Evolutionary conservation across 768 basidiomycete species (phyloP).

Genomic region (Dioszegia aurantiaca): DNA sequence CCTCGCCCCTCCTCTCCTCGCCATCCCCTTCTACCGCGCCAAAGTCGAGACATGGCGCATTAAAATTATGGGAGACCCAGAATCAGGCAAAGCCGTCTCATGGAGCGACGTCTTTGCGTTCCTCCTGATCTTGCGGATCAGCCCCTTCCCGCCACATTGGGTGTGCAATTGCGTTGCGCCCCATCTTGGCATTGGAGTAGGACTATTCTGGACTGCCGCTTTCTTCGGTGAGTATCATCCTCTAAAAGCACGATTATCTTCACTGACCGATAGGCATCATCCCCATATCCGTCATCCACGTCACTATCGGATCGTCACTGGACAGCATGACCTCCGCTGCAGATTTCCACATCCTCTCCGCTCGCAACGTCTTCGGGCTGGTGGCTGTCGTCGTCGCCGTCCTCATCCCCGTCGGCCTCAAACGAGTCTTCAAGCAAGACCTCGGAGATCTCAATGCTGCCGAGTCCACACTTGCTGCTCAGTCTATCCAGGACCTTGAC

Average conservation of each 20-base stretch:
- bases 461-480: constrained; percentile 26
- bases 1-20: constrained; percentile 85
- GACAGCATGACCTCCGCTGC: constrained; percentile 92
- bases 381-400: constrained; percentile 83
- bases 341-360: constrained; percentile 90
- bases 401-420: constrained; percentile 85
- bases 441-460: constrained; percentile 52
- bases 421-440: constrained; percentile 74
- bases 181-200: constrained; percentile 79
- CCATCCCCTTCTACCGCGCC: constrained; percentile 78
- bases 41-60: constrained; percentile 75
- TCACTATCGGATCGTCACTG: constrained; percentile 82
- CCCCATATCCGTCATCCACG: constrained; percentile 89
- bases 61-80: constrained; percentile 73
- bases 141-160: constrained; percentile 89
- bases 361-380: constrained; percentile 82
- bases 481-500: constrained; percentile 11
- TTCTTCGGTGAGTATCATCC: constrained; percentile 60
- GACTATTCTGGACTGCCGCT: constrained; percentile 85
- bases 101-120: constrained; percentile 69
- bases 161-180: constrained; percentile 89
- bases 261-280: constrained; percentile 57
- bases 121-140: constrained; percentile 86
- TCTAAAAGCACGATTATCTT: not conserved
- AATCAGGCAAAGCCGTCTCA: constrained; percentile 57